Base-by-base conservation (phyloP, 192 early-diverging fungal species). In the Coemansia sp. region DNA sequence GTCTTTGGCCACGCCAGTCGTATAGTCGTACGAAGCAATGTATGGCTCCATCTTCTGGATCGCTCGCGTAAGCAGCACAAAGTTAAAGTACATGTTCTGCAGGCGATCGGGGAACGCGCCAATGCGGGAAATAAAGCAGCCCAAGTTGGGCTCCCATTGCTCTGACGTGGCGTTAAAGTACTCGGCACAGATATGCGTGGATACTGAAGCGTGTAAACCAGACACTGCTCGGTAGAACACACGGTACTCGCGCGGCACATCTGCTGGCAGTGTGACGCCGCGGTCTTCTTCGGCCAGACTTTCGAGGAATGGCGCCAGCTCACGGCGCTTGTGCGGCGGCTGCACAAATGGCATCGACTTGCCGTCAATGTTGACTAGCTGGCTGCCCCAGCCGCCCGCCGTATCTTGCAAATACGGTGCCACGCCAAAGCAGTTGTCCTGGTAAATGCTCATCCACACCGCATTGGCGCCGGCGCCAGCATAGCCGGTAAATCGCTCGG, bases 401-500 rank as follows among this genome's bases (percentile, higher is more conserved):
- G 86, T 88, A 85, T 87, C 66, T 77, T 81, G 79, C 58, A 81
- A 61, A 60, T 76, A 81, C 8, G 79, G 79, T 38, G 82, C 72
- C 9, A 90, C 79, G 62, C 89, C 88, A 73, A 98, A 98, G 74
- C 98, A 99, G 79, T 98, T 99, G 71, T 99, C 93, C 66, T 90
- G 84, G 69, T 99, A 99, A 24, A 99, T 94, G n/a, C 95, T 86
- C 60, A 87, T 87, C 97, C 97, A 99, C 6, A 99, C 89, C 45
- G 90, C 86, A 24, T 84, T 84, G 38, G 96, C 89, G 41, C 91
- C 90, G 15, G 90, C 85, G 53, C 97, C 97, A 21, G 90, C 86
- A 64, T 97, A 99, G 15, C 94, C 97, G 0, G 97, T 98, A 74
- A 94, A 99, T 9, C 96, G 86, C 72, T 99, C 97, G 6, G 95